Percentiles rank a stretch among this genome's conserved stretches.
Conservation (phyloP, 2,329 filamentous ascomycete genomes). For the Neofusicoccum ribis region DNA sequence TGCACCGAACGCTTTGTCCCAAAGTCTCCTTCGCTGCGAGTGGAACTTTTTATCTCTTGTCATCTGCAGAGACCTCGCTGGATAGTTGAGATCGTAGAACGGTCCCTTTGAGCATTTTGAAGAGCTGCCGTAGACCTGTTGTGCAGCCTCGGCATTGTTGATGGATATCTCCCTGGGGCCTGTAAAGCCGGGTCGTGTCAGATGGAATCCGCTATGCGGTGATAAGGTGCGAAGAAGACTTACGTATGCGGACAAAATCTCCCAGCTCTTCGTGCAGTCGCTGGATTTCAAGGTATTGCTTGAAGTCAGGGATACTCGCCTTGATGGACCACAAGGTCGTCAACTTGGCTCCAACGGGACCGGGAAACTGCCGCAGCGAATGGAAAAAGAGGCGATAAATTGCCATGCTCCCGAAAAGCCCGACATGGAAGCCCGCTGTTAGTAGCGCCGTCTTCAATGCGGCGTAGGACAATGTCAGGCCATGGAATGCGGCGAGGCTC, state of each 20-base stretch:
- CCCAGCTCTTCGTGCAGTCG: slow-evolving; percentile 31
- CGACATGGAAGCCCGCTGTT: slow-evolving; percentile 2
- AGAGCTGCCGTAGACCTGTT: slow-evolving; percentile 31
- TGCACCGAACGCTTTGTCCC: slow-evolving; percentile 36
- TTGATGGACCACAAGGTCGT: slow-evolving; percentile 42
- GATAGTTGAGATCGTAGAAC: slow-evolving; percentile 28
- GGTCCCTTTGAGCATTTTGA: slow-evolving; percentile 33
- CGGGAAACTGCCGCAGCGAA: slow-evolving; percentile 40
- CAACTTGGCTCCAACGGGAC: slow-evolving; percentile 38
- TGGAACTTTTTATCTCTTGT: slow-evolving; percentile 34
- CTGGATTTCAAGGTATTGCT: slow-evolving; percentile 30
- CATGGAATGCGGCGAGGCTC: background rate
- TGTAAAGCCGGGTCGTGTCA: background rate
- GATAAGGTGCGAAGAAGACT: background rate
- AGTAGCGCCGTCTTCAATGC: background rate
- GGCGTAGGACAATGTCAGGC: background rate
- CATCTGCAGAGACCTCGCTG: slow-evolving; percentile 28
- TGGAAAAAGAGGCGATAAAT: slow-evolving; percentile 45
- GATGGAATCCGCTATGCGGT: too few species aligned
- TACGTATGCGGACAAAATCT: slow-evolving; percentile 35
- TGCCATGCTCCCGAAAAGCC: slow-evolving; percentile 35
- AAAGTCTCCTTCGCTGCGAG: slow-evolving; percentile 31
- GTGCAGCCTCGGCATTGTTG: slow-evolving; percentile 31
- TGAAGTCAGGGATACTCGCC: slow-evolving; percentile 20
- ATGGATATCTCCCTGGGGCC: slow-evolving; percentile 37